Evolutionary conservation across 179 eudicot species (phyloP), one percentile per base, ranked within the genome.

Genomic region (Heliamphora pulchella): DNA sequence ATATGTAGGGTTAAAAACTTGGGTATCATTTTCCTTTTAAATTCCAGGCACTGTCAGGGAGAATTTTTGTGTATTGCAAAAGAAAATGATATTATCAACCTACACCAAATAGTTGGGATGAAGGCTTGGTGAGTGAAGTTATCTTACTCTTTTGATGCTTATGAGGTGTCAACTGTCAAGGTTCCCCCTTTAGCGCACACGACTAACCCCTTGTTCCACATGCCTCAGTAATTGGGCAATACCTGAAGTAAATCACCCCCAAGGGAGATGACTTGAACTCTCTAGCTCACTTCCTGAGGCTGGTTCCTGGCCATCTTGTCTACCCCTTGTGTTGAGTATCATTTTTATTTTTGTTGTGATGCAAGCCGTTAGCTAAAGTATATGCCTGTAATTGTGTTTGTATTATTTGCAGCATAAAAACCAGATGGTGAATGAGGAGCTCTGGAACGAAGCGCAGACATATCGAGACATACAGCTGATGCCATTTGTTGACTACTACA

Each of bases 401-500:
- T 74, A 11, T 50, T 71, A 18, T 41, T 81, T 65, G 76, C 90
- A 95, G 98, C 97, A 93, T 89, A 91, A 90, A 83, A 95, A 87
- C 82, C 92, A 89, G 75, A 86, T 91, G 87, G 97, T 95, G 86
- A 95, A 95, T 79, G 95, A 91, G 87, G 98, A 93, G 86, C 88
- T 95, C 5, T 93, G 98, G 98, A 93, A 88, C 62, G 98, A 95
- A 84, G 97, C 97, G 47, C 85, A 82, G 75, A 90, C 98, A 48
- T 95, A 93, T 63, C 86, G 88, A 39, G 98, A 95, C 79, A 88
- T 95, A 84, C 98, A 95, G 84, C 82, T 95, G 78, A 91, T 95
- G 98, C 97, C 97, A 46, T 93, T 95, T 84, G 91, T 95, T 71
- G 98, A 95, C 83, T 95, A 95, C 87, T 95, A 95, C 80, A 91